Evolutionary conservation across 2,329 filamentous ascomycete genomes (phyloP), one percentile per base, ranked within the genome.

Genomic region (Ophiostoma triangulosporum): DNA sequence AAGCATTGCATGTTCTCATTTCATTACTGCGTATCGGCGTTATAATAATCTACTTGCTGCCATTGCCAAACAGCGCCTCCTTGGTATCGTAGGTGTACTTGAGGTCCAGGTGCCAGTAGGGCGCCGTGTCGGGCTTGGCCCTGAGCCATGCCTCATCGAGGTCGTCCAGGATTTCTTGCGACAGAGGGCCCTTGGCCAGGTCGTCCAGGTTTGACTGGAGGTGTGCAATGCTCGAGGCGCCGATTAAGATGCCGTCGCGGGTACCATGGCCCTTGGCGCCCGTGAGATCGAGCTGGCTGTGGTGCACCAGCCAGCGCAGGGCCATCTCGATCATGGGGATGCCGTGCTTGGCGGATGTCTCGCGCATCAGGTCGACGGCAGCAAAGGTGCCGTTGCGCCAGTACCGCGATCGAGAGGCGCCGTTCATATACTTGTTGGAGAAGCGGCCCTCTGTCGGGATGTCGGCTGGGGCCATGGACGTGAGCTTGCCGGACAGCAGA

Each of bases 131-230:
- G 4, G 68, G 64, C 70, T 88, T 89, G 17, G 78, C 72, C 20
- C 83, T 70, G 61, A 74, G 59, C 88, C 88, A 94, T 6, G 86
- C 88, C 64, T 84, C 70, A 61, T 94, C 87, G 56, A 94, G 69
- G 17, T 78, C 81, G 64, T 82, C 68, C 9, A 94, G 75, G 15
- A 94, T 83, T 26, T 88, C 86, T 12, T 86, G 78, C 0, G 87
- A 87, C 58, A 94, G 69, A 1, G 86, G 86, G 0, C 86, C 84
- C 76, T 80, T 80, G 64, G 82, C 77, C 29, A 83, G 64, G 57
- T 74, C 69, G 54, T 73, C 68, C 52, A 83, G 67, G 64, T 83
- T 83, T 58, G 71, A 68, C 60, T 75, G 71, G 32, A 83, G 68
- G 66, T 84, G 79, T 51, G 70, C 69, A 48, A 75, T 66, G 60